Evolutionary conservation across 768 basidiomycete species (phyloP), one percentile per base, ranked within the genome.

Genomic region (Cystobasidium onofrii): DNA sequence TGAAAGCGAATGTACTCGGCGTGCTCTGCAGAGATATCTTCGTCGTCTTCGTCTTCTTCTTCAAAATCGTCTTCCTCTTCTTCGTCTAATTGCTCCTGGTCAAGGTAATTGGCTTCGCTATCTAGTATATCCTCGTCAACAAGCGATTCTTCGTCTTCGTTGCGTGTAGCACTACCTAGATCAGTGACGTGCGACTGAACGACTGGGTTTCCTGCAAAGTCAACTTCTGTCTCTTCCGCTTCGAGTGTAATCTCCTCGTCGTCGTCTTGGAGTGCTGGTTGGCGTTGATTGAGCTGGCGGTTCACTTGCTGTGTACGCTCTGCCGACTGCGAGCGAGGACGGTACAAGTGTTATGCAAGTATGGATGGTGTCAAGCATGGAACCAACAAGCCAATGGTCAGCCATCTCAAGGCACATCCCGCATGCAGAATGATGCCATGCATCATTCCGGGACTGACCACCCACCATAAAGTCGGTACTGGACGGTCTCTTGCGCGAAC

Each of bases 381-480:
- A n/a, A n/a, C n/a, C n/a, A n/a, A n/a, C n/a, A n/a, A n/a, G n/a
- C n/a, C n/a, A n/a, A n/a, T n/a, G n/a, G n/a, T n/a, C n/a, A n/a
- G n/a, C n/a, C n/a, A n/a, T n/a, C n/a, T n/a, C n/a, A n/a, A n/a
- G n/a, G n/a, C n/a, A n/a, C n/a, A n/a, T n/a, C n/a, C n/a, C n/a
- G n/a, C n/a, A n/a, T n/a, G n/a, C n/a, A n/a, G n/a, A n/a, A n/a
- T n/a, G n/a, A n/a, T n/a, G n/a, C n/a, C n/a, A n/a, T 39, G 39
- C 46, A 50, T 50, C 46, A 50, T 50, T n/a, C n/a, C 46, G n/a
- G 46, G 18, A 15, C 9, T 3, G 6, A 50, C 46, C 12, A 60
- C 57, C 12, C 57, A 60, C 57, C 57, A 60, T 60, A 60, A 60
- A 60, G 57, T 60, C 57, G 57, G 57, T 23, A 60, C 57, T 60